Percentiles rank a stretch among this genome's conserved stretches.
Evolutionary conservation across 495 filamentous ascomycete genomes (phyloP).

Genomic region (Penicillium manginii): DNA sequence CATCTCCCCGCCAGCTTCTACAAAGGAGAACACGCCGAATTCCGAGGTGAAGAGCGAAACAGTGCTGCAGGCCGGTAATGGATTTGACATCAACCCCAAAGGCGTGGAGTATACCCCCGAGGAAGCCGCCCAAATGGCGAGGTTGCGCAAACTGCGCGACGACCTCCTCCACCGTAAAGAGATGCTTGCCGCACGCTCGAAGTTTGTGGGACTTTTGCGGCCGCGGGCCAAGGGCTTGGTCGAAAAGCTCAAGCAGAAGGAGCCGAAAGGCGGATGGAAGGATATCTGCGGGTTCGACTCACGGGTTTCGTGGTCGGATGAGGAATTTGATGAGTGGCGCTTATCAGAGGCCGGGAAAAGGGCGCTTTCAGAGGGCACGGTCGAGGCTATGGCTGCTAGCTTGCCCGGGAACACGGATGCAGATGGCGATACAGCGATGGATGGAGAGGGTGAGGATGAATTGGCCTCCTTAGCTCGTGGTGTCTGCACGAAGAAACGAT

Average conservation of each 20-base stretch:
- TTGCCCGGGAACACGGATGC: slow-evolving; percentile 34
- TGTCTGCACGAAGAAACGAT: slow-evolving; percentile 58
- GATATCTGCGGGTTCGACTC: slow-evolving; percentile 70
- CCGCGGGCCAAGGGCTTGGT: slow-evolving; percentile 48
- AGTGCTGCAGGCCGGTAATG: slow-evolving; percentile 75
- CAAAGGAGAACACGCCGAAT: slow-evolving; percentile 15
- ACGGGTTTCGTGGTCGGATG: slow-evolving; percentile 62
- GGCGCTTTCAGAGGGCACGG: slow-evolving; percentile 46
- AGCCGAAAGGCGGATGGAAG: slow-evolving; percentile 60
- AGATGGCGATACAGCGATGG: slow-evolving; percentile 44
- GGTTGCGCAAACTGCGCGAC: slow-evolving; percentile 43
- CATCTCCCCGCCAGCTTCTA: slow-evolving; percentile 41
- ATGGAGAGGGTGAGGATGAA: slow-evolving; percentile 31
- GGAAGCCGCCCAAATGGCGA: slow-evolving; percentile 45
- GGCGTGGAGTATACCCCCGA: slow-evolving; percentile 43
- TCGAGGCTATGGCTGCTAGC: slow-evolving; percentile 40
- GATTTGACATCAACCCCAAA: slow-evolving; percentile 35
- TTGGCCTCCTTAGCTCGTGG: slow-evolving; percentile 42
- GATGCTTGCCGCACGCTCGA: slow-evolving; percentile 49
- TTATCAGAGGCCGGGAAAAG: slow-evolving; percentile 43
- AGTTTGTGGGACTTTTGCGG: slow-evolving; percentile 47
- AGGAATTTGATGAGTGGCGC: slow-evolving; percentile 63
- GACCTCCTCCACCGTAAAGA: slow-evolving; percentile 44
- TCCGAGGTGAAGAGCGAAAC: slow-evolving; percentile 55
- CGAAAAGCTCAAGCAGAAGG: slow-evolving; percentile 50